Evolutionary conservation across 208 protist genomes (phyloP).

Genomic region (Trypanosomatidae sp.): DNA sequence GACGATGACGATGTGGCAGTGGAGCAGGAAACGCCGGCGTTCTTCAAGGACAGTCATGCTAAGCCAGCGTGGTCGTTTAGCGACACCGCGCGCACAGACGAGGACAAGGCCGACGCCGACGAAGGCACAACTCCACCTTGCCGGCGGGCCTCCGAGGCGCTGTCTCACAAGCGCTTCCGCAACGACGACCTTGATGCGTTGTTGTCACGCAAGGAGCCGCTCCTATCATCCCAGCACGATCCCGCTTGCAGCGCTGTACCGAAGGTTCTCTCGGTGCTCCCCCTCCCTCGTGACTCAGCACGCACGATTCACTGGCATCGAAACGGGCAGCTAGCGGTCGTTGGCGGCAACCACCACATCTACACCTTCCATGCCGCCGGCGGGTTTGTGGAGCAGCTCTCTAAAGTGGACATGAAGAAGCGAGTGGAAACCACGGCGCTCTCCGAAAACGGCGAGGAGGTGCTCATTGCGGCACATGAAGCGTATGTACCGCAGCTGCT

Average conservation of each 20-base stretch:
- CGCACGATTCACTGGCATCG: constrained; percentile 80
- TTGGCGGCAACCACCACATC: constrained; percentile 75
- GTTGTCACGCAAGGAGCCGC: constrained; percentile 74
- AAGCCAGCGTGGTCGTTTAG: constrained; percentile 65
- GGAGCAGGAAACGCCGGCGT: constrained; percentile 33
- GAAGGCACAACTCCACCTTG: constrained; percentile 1
- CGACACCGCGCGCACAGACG: constrained; percentile 25
- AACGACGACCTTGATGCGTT: constrained; percentile 71
- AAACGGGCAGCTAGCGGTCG: constrained; percentile 76
- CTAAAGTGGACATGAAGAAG: constrained; percentile 53
- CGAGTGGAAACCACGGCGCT: constrained; percentile 62
- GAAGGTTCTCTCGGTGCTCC: constrained; percentile 64
- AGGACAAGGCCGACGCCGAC: constrained; percentile 7
- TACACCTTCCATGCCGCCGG: constrained; percentile 87
- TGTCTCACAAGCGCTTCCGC: constrained; percentile 64
- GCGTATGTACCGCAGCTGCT: constrained; percentile 61
- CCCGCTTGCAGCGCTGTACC: constrained; percentile 36
- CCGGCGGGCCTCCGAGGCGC: constrained; percentile 12
- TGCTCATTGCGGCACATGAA: constrained; percentile 62
- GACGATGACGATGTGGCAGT: constrained; percentile 57
- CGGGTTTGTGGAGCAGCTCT: constrained; percentile 76
- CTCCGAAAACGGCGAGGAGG: constrained; percentile 63
- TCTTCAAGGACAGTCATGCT: constrained; percentile 38
- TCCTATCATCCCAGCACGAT: constrained; percentile 62
- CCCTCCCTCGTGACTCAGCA: constrained; percentile 70